Evolutionary conservation across 1,139 yeast species (phyloP).

Genomic region (Suhomyces terraborum): DNA sequence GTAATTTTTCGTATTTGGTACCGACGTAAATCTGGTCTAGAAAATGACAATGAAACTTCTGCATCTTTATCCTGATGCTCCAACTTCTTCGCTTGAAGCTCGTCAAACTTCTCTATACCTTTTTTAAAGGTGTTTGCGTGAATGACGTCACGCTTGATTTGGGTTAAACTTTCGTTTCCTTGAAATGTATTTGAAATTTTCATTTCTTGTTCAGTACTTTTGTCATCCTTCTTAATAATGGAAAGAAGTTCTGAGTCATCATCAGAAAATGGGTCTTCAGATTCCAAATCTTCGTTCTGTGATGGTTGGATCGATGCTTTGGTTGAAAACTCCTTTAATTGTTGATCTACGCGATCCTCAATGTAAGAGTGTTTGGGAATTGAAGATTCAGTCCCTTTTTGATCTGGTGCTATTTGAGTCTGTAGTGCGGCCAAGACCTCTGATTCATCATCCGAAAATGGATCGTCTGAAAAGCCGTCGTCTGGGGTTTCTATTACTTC

Average conservation of each 20-base stretch:
- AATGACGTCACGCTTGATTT: constrained; percentile 21
- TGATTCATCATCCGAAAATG: constrained; percentile 41
- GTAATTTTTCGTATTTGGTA: constrained; percentile 47
- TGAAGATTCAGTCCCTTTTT: background rate
- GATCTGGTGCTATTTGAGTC: constrained; percentile 4
- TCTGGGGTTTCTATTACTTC: background rate
- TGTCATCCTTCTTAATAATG: constrained; percentile 2
- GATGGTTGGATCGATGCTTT: background rate
- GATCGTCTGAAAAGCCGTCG: constrained; percentile 25
- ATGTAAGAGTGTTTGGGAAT: too few species aligned
- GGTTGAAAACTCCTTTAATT: background rate
- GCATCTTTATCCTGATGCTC: constrained; percentile 21
- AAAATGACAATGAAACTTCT: constrained; percentile 47
- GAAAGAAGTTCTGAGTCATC: constrained; percentile 23
- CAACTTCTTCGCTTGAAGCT: constrained; percentile 15
- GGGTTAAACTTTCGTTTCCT: constrained; percentile 4
- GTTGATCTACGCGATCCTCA: background rate
- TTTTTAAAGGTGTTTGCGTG: constrained; percentile 32
- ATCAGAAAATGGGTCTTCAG: constrained; percentile 36
- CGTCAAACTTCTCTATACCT: constrained; percentile 30
- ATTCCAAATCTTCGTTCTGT: constrained; percentile 1
- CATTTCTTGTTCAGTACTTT: background rate
- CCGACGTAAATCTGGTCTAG: constrained; percentile 51
- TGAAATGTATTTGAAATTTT: background rate
- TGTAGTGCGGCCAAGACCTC: constrained; percentile 19